phyloP scores from a whole-genome alignment of 2,329 filamentous ascomycete species.

The Trichoderma aggressivum region DNA sequence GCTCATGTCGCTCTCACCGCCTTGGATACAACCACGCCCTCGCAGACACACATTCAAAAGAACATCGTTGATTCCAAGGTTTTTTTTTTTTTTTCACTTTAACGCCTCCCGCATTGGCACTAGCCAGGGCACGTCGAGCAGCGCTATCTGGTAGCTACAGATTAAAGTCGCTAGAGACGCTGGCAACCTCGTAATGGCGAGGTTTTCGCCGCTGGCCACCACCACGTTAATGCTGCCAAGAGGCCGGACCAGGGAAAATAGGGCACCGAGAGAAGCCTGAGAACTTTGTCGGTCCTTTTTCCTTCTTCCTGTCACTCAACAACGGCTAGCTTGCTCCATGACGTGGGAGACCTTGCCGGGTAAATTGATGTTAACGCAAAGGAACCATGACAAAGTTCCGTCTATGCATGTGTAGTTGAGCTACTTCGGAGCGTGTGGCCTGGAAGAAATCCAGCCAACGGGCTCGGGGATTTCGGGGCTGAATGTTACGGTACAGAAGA shows the following conservation, averaged over 20 bases:
- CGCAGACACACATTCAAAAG: background rate
- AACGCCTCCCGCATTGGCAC: slow-evolving; percentile 10
- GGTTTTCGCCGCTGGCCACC: background rate
- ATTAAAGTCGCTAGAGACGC: slow-evolving; percentile 2
- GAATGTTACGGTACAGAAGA: background rate
- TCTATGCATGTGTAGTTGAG: background rate
- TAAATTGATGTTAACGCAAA: slow-evolving; percentile 2
- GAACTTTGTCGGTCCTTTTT: slow-evolving; percentile 5
- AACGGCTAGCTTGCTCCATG: background rate
- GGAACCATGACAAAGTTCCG: background rate
- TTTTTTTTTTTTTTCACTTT: background rate
- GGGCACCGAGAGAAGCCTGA: background rate
- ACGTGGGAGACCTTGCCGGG: slow-evolving; percentile 6
- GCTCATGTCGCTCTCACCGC: slow-evolving; percentile 3
- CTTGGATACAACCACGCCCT: slow-evolving; percentile 9
- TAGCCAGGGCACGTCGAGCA: slow-evolving; percentile 8
- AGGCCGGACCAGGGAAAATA: background rate
- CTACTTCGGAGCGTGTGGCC: background rate
- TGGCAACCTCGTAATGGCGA: slow-evolving; percentile 5
- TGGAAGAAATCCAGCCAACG: background rate
- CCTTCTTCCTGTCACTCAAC: background rate
- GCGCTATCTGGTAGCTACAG: slow-evolving; percentile 16
- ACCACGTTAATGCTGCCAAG: slow-evolving; percentile 11
- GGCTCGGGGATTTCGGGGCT: background rate
- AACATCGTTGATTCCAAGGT: background rate